Conservation (phyloP, 2,329 filamentous ascomycete genomes). For the Metarhizium album region DNA sequence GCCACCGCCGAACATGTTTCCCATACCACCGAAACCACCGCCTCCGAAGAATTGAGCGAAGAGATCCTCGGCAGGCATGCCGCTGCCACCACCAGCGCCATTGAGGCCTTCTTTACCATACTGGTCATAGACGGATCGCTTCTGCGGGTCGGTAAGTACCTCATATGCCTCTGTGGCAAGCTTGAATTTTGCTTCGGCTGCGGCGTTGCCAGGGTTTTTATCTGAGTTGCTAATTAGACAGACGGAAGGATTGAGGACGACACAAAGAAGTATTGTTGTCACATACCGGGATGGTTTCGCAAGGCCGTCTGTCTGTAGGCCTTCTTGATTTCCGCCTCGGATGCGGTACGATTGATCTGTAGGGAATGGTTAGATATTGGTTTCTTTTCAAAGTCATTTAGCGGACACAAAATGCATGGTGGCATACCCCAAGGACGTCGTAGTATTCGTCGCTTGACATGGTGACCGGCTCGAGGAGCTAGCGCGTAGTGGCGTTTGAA, state of each 20-base stretch:
- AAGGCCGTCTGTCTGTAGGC: constrained; percentile 76
- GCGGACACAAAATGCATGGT: not conserved
- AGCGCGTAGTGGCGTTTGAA: not conserved
- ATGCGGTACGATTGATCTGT: constrained; percentile 67
- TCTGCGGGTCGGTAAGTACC: constrained; percentile 82
- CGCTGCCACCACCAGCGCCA: constrained; percentile 62
- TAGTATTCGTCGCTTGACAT: constrained; percentile 79
- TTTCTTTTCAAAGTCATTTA: not conserved
- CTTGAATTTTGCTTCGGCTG: constrained; percentile 96
- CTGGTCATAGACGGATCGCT: constrained; percentile 88
- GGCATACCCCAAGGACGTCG: constrained; percentile 63
- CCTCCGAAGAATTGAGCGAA: constrained; percentile 95
- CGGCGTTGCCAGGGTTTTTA: constrained; percentile 92
- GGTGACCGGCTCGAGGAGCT: constrained; percentile 19
- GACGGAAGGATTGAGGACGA: not conserved
- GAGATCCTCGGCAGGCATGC: constrained; percentile 92
- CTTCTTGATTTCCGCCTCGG: constrained; percentile 82
- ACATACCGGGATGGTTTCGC: constrained; percentile 73
- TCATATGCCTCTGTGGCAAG: constrained; percentile 94
- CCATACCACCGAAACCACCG: constrained; percentile 51
- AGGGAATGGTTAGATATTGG: constrained; percentile 12
- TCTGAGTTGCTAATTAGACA: constrained; percentile 39
- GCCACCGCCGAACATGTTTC: constrained; percentile 71
- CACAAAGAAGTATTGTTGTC: constrained; percentile 7
- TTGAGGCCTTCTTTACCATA: constrained; percentile 96